Evolutionary conservation across 495 filamentous ascomycete species (phyloP).

Genomic region (Collariella sp.): DNA sequence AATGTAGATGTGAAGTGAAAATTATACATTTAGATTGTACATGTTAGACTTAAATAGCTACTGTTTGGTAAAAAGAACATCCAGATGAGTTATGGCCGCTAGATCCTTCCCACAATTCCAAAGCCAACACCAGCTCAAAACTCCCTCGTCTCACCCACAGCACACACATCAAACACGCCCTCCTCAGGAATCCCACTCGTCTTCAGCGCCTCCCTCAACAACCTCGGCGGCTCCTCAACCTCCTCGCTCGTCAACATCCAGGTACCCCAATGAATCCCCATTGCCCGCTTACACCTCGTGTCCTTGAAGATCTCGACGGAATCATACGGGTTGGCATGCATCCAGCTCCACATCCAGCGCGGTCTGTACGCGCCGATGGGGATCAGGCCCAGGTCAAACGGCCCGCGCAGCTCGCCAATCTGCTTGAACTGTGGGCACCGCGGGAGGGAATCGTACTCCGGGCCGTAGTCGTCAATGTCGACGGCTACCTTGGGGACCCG

Average conservation of each 20-base stretch:
- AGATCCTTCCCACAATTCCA: neutral
- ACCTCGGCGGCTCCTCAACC: constrained; percentile 70
- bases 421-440: constrained; percentile 80
- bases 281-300: constrained; percentile 69
- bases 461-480: constrained; percentile 62
- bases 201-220: constrained; percentile 68
- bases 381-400: constrained; percentile 89
- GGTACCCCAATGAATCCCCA: constrained; percentile 92
- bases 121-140: constrained; percentile 37
- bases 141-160: constrained; percentile 79
- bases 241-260: constrained; percentile 87
- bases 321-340: constrained; percentile 87
- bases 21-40: too few species aligned
- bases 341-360: constrained; percentile 60
- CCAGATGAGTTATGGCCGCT: neutral
- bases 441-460: constrained; percentile 58
- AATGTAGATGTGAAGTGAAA: too few species aligned
- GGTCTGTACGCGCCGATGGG: constrained; percentile 92
- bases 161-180: constrained; percentile 80
- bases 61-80: too few species aligned
- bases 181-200: constrained; percentile 58
- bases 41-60: too few species aligned
- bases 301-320: constrained; percentile 85
- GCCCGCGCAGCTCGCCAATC: constrained; percentile 72
- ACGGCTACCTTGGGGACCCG: constrained; percentile 55